phyloP scores from a whole-genome alignment of 139 green algal genomes.

The Micractinium conductrix region DNA sequence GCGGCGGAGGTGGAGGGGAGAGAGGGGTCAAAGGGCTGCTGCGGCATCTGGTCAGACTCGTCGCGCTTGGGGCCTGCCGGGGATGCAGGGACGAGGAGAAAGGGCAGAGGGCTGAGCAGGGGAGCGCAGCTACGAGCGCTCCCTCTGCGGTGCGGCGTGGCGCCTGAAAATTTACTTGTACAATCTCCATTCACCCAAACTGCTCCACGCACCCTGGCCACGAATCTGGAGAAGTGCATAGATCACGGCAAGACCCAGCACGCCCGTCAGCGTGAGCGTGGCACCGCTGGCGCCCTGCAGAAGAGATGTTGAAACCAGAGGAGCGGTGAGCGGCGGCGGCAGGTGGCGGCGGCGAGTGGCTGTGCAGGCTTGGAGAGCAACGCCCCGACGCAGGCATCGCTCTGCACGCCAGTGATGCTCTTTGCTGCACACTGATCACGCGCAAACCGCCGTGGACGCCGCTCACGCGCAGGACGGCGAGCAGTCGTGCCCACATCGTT shows the following conservation, averaged over 20 bases:
- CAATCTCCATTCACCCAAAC: no score
- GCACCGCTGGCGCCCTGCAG: constrained; percentile 22
- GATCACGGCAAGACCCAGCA: constrained; percentile 20
- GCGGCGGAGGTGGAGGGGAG: constrained; percentile 1
- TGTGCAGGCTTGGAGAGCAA: no score
- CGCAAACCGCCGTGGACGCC: no score
- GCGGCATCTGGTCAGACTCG: neutral
- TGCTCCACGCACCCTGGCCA: neutral
- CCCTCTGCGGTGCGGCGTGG: no score
- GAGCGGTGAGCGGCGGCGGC: neutral
- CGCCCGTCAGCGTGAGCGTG: constrained; percentile 3
- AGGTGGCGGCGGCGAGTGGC: neutral
- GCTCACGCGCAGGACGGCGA: constrained; percentile 1
- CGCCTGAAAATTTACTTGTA: no score
- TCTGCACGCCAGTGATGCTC: no score
- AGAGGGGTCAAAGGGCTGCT: neutral
- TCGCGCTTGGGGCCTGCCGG: constrained; percentile 25
- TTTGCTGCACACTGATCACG: neutral
- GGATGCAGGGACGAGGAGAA: no score
- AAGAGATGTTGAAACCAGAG: neutral
- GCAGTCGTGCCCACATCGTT: neutral
- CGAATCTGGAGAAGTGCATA: constrained; percentile 20
- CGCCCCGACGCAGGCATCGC: no score
- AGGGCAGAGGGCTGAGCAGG: no score
- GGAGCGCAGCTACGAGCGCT: no score